Conservation (phyloP, 306 rosid species). For the Cucurbita pepo region DNA sequence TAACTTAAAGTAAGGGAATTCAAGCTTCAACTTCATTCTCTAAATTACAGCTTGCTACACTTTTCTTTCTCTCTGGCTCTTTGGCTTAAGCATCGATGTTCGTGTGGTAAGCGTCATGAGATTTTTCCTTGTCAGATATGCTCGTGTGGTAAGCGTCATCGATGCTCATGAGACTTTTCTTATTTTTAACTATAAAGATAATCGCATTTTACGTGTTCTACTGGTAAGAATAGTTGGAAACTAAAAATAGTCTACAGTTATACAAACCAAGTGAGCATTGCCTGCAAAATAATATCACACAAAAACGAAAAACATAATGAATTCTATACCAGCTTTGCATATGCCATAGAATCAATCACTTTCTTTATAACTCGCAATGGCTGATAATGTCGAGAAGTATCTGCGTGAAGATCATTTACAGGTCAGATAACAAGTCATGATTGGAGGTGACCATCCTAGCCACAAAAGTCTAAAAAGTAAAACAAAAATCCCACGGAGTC, state of each 20-base stretch:
- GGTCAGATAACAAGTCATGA: not conserved
- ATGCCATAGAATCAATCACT: conserved; percentile 29
- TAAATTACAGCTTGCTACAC: no score
- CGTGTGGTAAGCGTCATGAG: no score
- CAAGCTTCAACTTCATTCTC: no score
- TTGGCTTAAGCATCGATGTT: no score
- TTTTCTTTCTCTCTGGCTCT: no score
- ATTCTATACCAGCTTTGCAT: conserved; percentile 23
- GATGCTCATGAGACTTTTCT: not conserved
- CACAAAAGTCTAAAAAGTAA: not conserved
- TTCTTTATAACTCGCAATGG: conserved; percentile 29
- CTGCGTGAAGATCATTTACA: conserved; percentile 9
- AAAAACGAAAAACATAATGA: not conserved
- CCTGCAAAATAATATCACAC: not conserved
- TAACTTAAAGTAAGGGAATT: no score
- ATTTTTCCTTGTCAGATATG: no score
- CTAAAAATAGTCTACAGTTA: not conserved
- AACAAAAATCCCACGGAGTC: not conserved
- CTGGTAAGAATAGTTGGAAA: not conserved
- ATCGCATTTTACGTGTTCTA: not conserved
- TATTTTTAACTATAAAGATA: not conserved
- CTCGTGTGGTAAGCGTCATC: no score
- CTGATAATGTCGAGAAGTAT: conserved; percentile 30
- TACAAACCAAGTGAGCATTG: not conserved
- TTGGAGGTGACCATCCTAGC: not conserved